Evolutionary conservation across 805 yeast genomes (phyloP), one percentile per base, ranked within the genome.

Genomic region (Limtongia smithiae): DNA sequence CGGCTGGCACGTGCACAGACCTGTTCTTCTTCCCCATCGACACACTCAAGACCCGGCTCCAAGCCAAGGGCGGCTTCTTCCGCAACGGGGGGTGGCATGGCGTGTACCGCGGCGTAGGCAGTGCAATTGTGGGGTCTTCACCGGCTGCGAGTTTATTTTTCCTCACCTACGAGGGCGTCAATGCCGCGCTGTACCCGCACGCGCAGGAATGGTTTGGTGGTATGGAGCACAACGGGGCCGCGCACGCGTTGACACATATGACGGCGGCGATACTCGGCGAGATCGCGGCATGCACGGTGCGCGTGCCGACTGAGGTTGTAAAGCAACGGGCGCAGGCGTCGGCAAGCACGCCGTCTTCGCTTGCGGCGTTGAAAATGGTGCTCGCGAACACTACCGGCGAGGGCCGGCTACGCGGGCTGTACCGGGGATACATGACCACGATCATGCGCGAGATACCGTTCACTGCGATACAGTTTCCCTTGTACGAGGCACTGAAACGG

Each of bases 1-100:
- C 93, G 51, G 96, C 98, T 4, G 99, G 99, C 14, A 93, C 96
- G 1, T 82, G 94, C 4, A 90, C 97, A 1, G 99, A 93, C 69
- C 72, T 93, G 33, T 88, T 84, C 3, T 93, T 93, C 68, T 93
- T 91, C 72, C 98, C 99, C 12, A 87, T 93, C 34, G 99, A 93
- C 62, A 93, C 99, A 1, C 61, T 93, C 48, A 93, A 93, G 69
- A 93, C 99, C 0, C 74, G 99, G 49, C 71, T 93, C 14, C 99
- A 93, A 66, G 97, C 98, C 18, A 81, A 81, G 63, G 96, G 96
- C 31, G 98, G 98, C 0, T 91, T 93, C 62, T 86, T 88, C 66
- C 71, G 68, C 15, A 91, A 90, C 68, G 99, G 99, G 25, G 98
- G 96, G 1, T 91, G 91, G 78, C 71, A 68, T 43, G 97, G 97